phyloP scores from a whole-genome alignment of 495 filamentous ascomycete species.

The Beverwykella pulmonaria region DNA sequence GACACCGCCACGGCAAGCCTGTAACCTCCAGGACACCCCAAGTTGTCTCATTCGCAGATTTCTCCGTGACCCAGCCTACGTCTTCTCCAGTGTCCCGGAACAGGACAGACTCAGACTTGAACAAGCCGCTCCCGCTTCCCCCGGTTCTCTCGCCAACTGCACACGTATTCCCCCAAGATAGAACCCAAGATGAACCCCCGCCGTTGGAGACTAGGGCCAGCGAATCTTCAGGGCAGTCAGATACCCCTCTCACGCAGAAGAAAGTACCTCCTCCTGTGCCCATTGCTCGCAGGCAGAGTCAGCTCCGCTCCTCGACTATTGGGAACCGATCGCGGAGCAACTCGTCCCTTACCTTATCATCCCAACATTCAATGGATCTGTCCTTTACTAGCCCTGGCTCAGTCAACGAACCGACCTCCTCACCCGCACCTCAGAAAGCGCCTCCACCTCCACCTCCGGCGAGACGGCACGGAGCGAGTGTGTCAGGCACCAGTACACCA shows the following conservation, averaged over 20 bases:
- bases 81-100: constrained; percentile 5
- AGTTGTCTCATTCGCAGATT: constrained; percentile 46
- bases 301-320: constrained; percentile 25
- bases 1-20: constrained; percentile 41
- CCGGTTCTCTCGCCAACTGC: constrained; percentile 13
- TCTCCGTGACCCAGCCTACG: constrained; percentile 37
- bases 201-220: background rate
- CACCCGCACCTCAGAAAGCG: constrained; percentile 15
- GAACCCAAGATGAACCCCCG: constrained; percentile 1
- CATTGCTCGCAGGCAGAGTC: constrained; percentile 40
- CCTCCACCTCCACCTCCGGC: constrained; percentile 42
- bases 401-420: constrained; percentile 9
- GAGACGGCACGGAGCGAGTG: constrained; percentile 30
- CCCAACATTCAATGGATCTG: constrained; percentile 31
- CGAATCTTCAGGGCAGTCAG: background rate
- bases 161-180: constrained; percentile 31
- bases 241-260: constrained; percentile 27
- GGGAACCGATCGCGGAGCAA: constrained; percentile 38
- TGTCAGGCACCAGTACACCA: constrained; percentile 12
- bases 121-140: constrained; percentile 46
- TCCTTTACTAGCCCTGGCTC: constrained; percentile 8
- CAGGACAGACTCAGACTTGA: constrained; percentile 42
- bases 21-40: constrained; percentile 39
- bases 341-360: constrained; percentile 39
- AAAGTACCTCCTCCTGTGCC: constrained; percentile 43